Evolutionary conservation across 345 rosid genomes (phyloP).

Genomic region (Geranium brycei): DNA sequence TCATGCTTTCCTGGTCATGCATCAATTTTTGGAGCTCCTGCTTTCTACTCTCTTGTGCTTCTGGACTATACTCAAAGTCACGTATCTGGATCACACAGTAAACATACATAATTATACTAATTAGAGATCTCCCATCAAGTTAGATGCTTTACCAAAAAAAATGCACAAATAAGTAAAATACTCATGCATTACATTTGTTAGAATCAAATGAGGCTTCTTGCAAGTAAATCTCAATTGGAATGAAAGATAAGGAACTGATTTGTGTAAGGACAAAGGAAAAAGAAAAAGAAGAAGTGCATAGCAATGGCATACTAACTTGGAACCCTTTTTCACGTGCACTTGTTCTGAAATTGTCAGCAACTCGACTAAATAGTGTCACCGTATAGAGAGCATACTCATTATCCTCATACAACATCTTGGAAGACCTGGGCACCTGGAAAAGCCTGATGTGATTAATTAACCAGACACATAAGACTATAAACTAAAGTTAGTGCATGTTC

Average conservation of each 20-base stretch:
- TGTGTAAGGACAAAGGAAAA: not conserved
- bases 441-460: not conserved
- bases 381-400: conserved; percentile 96
- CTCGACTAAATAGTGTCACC: conserved; percentile 69
- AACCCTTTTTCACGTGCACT: conserved; percentile 74
- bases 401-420: conserved; percentile 81
- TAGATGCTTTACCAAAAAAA: too few relatives aligned
- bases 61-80: conserved; percentile 80
- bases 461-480: not conserved
- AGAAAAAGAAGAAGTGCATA: not conserved
- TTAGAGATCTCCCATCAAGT: too few relatives aligned
- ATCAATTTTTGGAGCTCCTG: conserved; percentile 67
- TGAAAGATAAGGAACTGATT: not conserved
- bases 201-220: too few relatives aligned
- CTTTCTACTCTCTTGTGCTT: conserved; percentile 76
- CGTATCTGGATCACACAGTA: conserved; percentile 34
- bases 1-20: conserved; percentile 67
- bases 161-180: too few relatives aligned
- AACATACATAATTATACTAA: not conserved
- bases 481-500: not conserved
- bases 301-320: conserved; percentile 46
- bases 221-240: too few relatives aligned
- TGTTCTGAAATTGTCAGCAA: conserved; percentile 81
- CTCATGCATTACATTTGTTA: too few relatives aligned
- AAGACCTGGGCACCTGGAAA: conserved; percentile 90